A percentile compares a stretch with the other conserved stretches of the same genome.
Conservation (phyloP, 2,329 filamentous ascomycete genomes). For the Talaromyces pinophilus region DNA sequence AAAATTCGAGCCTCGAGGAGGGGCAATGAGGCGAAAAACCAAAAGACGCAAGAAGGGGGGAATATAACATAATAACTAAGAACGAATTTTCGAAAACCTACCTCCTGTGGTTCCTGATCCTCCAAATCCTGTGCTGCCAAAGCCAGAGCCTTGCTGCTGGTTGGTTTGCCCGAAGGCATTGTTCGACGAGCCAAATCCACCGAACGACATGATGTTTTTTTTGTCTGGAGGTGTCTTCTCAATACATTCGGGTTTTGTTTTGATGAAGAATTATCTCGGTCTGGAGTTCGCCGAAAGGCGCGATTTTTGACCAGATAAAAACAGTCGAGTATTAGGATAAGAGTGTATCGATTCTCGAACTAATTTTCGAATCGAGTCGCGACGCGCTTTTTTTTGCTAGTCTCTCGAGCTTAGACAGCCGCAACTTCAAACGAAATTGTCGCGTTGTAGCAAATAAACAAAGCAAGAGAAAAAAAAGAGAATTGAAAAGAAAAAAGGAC, state of each 20-base stretch:
- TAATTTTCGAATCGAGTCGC: conserved; percentile 10
- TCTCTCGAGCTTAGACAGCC: conserved; percentile 10
- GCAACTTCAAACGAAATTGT: conserved; percentile 1
- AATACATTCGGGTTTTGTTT: conserved; percentile 32
- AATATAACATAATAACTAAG: conserved; percentile 1
- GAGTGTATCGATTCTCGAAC: background rate
- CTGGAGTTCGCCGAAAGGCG: background rate
- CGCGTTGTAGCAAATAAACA: conserved; percentile 13
- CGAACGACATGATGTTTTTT: conserved; percentile 41
- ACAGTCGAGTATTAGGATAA: conserved; percentile 5
- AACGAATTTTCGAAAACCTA: conserved; percentile 32
- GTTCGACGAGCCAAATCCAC: conserved; percentile 45
- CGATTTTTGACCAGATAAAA: background rate
- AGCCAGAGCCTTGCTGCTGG: conserved; percentile 46
- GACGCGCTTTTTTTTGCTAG: conserved; percentile 20
- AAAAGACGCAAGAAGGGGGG: conserved; percentile 2
- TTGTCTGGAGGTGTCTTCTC: conserved; percentile 30
- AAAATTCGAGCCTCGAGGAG: conserved; percentile 4
- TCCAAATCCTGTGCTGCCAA: conserved; percentile 42
- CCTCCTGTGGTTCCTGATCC: conserved; percentile 36
- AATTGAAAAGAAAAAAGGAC: background rate
- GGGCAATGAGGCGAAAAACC: conserved; percentile 6
- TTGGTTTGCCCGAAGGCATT: conserved; percentile 62
- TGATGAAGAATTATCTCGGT: background rate
- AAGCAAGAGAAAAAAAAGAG: background rate